Evolutionary conservation across 2,329 filamentous ascomycete genomes (phyloP).

Genomic region (Apiospora rasikravindrae): DNA sequence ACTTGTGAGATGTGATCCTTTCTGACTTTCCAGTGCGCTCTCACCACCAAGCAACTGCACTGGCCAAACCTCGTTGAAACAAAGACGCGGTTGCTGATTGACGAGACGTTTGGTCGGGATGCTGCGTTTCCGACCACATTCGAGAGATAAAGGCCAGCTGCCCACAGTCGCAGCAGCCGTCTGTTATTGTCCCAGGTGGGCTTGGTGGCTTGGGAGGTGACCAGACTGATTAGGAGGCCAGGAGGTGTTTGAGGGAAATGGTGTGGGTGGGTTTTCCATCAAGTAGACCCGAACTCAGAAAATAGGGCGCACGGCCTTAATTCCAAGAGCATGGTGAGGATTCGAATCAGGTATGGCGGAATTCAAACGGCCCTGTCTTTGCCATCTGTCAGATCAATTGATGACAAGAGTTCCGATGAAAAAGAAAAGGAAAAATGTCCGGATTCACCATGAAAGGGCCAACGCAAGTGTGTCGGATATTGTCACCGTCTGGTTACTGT

Average conservation of each 20-base stretch:
- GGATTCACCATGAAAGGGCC: not conserved
- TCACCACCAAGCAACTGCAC: not conserved
- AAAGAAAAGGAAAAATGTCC: not conserved
- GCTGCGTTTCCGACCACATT: not conserved
- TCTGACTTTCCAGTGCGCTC: not conserved
- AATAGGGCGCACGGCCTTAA: not conserved
- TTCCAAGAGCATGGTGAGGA: not conserved
- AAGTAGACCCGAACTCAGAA: not conserved
- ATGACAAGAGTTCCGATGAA: not conserved
- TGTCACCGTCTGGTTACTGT: constrained; percentile 6
- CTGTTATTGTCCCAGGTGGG: not conserved
- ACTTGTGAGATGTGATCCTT: not conserved
- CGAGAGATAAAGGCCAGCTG: not conserved
- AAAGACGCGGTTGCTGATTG: not conserved
- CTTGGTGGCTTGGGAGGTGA: not conserved
- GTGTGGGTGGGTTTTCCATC: not conserved
- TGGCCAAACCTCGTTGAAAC: not conserved
- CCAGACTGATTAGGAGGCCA: not conserved
- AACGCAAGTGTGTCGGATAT: not conserved
- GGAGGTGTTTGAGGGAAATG: constrained; percentile 12
- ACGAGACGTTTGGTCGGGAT: not conserved
- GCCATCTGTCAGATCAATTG: not conserved
- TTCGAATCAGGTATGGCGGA: not conserved
- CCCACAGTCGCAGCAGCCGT: not conserved
- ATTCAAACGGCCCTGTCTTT: not conserved